These are phyloP conservation scores for Pyrus betulifolia DNA, from an alignment of 306 rosid genomes.

Conservation along the genomic window DNA sequence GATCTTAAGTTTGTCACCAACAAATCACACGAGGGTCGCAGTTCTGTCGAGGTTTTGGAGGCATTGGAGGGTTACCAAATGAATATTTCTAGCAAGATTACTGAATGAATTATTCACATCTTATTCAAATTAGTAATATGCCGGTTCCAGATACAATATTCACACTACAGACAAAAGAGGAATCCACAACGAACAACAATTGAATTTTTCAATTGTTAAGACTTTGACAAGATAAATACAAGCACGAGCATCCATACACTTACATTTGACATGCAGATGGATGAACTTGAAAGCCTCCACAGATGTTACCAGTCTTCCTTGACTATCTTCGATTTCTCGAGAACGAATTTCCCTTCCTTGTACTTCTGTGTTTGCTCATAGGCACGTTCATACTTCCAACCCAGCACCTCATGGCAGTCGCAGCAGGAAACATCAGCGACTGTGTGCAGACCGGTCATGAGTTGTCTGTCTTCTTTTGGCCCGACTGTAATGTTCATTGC, in stretches of 20 bases:
- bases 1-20: slow-evolving; percentile 51
- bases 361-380: slow-evolving; percentile 36
- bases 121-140: background rate
- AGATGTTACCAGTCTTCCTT: slow-evolving; percentile 35
- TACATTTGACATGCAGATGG: too few relatives aligned
- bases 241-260: background rate
- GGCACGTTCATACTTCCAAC: slow-evolving; percentile 45
- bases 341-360: slow-evolving; percentile 40
- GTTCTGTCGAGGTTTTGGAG: slow-evolving; percentile 53
- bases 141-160: slow-evolving; percentile 10
- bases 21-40: slow-evolving; percentile 51
- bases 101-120: slow-evolving; percentile 4
- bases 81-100: background rate
- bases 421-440: slow-evolving; percentile 38
- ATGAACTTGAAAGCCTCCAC: background rate
- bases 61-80: slow-evolving; percentile 28
- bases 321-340: slow-evolving; percentile 40
- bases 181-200: slow-evolving; percentile 11
- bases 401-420: slow-evolving; percentile 33
- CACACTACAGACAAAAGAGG: slow-evolving; percentile 1
- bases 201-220: slow-evolving; percentile 2
- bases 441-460: slow-evolving; percentile 38
- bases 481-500: slow-evolving; percentile 31
- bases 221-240: slow-evolving; percentile 11
- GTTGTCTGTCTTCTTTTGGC: slow-evolving; percentile 34